A percentile compares a stretch with the other conserved stretches of the same genome.
Conservation (phyloP, 2,329 filamentous ascomycete species). For the Calycina marina region DNA sequence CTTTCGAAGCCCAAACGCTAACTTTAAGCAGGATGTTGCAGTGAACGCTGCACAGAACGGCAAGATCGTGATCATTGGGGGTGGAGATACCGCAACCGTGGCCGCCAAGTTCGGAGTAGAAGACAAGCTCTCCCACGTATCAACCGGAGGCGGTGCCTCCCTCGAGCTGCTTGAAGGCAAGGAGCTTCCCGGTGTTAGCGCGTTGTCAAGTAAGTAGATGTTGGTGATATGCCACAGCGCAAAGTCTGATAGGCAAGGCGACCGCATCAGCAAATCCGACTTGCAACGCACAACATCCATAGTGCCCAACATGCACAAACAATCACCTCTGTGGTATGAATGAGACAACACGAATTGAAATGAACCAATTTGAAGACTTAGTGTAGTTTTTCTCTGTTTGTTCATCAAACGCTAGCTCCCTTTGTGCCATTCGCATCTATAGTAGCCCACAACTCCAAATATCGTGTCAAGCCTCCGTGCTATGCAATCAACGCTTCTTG, state of each 20-base stretch:
- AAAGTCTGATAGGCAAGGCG: conserved; percentile 21
- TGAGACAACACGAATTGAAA: too few species aligned
- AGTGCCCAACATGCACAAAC: too few species aligned
- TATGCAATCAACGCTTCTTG: conserved; percentile 40
- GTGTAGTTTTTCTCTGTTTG: too few species aligned
- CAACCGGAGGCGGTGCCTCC: conserved; percentile 87
- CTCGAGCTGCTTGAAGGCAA: conserved; percentile 97
- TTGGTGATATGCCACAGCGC: conserved; percentile 8
- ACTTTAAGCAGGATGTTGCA: conserved; percentile 78
- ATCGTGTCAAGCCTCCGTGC: too few species aligned
- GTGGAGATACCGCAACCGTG: conserved; percentile 94
- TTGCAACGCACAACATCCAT: too few species aligned
- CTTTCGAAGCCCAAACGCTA: conserved; percentile 25
- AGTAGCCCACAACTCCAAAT: too few species aligned
- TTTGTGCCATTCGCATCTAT: too few species aligned
- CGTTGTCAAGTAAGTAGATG: conserved; percentile 64
- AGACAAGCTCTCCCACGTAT: conserved; percentile 95
- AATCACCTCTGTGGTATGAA: too few species aligned
- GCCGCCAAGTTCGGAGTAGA: conserved; percentile 95
- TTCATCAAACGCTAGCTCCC: too few species aligned
- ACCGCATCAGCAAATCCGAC: conserved; percentile 15
- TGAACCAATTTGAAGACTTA: too few species aligned
- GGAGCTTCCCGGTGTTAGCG: conserved; percentile 83
- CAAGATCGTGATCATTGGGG: conserved; percentile 96
- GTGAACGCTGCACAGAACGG: conserved; percentile 67